Evolutionary conservation across 2,329 filamentous ascomycete genomes (phyloP).

Genomic region (Pseudocercospora pini-densiflorae): DNA sequence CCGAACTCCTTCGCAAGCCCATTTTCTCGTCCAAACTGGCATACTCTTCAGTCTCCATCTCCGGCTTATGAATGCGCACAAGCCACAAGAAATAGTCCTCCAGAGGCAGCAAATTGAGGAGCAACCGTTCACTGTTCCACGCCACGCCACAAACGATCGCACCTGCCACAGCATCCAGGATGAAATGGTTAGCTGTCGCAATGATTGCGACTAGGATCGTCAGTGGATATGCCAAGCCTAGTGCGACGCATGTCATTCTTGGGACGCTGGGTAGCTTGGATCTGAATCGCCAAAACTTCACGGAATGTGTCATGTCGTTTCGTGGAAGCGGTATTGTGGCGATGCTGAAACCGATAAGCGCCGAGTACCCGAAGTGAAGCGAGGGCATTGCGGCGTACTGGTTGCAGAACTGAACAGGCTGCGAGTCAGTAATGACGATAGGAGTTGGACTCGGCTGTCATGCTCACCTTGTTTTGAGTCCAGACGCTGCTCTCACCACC

Average conservation of each 20-base stretch:
- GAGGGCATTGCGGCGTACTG: conserved; percentile 79
- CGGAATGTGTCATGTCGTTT: conserved; percentile 47
- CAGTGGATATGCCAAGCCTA: conserved; percentile 67
- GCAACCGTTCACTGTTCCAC: conserved; percentile 59
- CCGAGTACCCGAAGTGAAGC: conserved; percentile 75
- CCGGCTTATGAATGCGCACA: conserved; percentile 68
- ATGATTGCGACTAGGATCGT: conserved; percentile 70
- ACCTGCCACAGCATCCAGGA: conserved; percentile 72
- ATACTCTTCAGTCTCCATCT: conserved; percentile 14
- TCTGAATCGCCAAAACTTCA: conserved; percentile 31
- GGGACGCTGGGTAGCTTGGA: conserved; percentile 55
- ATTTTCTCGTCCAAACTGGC: conserved; percentile 8
- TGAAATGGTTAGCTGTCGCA: conserved; percentile 73
- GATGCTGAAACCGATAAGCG: conserved; percentile 73
- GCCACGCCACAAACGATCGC: conserved; percentile 67
- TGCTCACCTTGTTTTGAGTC: conserved; percentile 63
- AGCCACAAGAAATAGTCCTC: conserved; percentile 71
- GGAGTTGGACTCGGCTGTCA: not conserved
- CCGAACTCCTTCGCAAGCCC: conserved; percentile 1
- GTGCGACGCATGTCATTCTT: conserved; percentile 53
- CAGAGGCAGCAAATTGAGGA: conserved; percentile 67
- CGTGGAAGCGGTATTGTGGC: conserved; percentile 63
- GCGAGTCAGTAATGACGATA: not conserved
- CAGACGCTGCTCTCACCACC: conserved; percentile 69
- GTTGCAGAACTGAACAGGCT: conserved; percentile 62